phyloP scores from a whole-genome alignment of 2,329 filamentous ascomycete species.

The Xylariaceae sp. region DNA sequence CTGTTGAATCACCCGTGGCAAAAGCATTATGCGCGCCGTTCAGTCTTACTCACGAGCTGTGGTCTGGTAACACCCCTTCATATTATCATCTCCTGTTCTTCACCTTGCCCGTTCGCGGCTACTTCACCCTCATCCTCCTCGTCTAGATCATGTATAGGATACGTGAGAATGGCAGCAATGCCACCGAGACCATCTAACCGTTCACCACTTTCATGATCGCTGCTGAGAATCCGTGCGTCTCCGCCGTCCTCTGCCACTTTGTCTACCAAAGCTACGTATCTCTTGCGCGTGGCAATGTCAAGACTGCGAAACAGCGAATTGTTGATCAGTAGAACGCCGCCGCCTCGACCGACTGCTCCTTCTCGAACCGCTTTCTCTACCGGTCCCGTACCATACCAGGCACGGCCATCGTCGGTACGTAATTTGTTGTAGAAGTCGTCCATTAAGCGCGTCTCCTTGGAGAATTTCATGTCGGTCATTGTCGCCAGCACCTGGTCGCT shows the following conservation, averaged over 20 bases:
- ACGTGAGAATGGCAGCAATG: constrained; percentile 86
- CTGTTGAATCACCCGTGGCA: no score
- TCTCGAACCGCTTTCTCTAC: constrained; percentile 80
- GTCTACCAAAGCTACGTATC: constrained; percentile 83
- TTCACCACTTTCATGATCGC: constrained; percentile 89
- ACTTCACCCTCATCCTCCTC: constrained; percentile 52
- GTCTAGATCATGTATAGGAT: constrained; percentile 77
- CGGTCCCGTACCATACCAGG: constrained; percentile 84
- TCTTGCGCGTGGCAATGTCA: constrained; percentile 69
- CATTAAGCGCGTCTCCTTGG: constrained; percentile 77
- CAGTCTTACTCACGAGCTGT: no score
- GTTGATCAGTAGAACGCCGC: constrained; percentile 79
- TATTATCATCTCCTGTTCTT: constrained; percentile 8
- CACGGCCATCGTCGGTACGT: constrained; percentile 78
- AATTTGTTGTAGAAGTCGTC: constrained; percentile 77
- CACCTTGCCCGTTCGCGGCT: constrained; percentile 26
- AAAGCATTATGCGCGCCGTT: no score
- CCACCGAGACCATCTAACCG: constrained; percentile 78
- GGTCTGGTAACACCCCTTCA: no score
- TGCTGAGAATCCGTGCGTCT: constrained; percentile 84
- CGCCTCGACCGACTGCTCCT: constrained; percentile 82
- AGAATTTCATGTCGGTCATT: constrained; percentile 83
- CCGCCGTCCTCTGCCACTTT: constrained; percentile 83
- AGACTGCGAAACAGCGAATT: constrained; percentile 84
- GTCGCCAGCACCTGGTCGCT: constrained; percentile 72